Evolutionary conservation across 345 rosid genomes (phyloP).

Genomic region (Eucalyptus cladocalyx): DNA sequence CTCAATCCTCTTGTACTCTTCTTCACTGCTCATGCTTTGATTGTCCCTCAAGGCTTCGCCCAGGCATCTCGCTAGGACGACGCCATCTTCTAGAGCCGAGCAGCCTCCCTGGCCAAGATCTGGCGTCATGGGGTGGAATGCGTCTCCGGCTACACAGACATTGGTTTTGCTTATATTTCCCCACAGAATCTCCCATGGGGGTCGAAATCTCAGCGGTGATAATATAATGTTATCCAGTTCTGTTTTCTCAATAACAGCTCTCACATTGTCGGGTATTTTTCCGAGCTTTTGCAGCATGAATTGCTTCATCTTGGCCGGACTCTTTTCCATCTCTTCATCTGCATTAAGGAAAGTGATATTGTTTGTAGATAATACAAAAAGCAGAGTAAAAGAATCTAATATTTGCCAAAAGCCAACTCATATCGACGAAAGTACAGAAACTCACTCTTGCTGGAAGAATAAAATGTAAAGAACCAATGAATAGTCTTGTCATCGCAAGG

Average conservation of each 20-base stretch:
- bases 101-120: conserved; percentile 31
- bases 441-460: conserved; percentile 14
- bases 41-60: neutral
- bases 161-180: conserved; percentile 32
- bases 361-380: neutral
- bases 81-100: conserved; percentile 11
- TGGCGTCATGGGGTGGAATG: conserved; percentile 62
- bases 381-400: neutral
- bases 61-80: conserved; percentile 9
- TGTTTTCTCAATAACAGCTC: conserved; percentile 18
- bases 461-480: neutral
- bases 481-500: conserved; percentile 31
- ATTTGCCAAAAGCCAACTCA: neutral
- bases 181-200: conserved; percentile 54
- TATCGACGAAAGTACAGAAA: neutral
- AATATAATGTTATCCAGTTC: conserved; percentile 10
- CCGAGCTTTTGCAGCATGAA: conserved; percentile 10
- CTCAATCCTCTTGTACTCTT: neutral
- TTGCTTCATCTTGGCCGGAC: conserved; percentile 20
- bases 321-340: conserved; percentile 5
- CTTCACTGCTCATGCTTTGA: neutral
- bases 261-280: neutral
- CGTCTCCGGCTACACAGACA: conserved; percentile 50
- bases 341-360: neutral
- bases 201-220: conserved; percentile 26